Evolutionary conservation across 2,329 filamentous ascomycete species (phyloP).

Genomic region (Penicillium sp.): DNA sequence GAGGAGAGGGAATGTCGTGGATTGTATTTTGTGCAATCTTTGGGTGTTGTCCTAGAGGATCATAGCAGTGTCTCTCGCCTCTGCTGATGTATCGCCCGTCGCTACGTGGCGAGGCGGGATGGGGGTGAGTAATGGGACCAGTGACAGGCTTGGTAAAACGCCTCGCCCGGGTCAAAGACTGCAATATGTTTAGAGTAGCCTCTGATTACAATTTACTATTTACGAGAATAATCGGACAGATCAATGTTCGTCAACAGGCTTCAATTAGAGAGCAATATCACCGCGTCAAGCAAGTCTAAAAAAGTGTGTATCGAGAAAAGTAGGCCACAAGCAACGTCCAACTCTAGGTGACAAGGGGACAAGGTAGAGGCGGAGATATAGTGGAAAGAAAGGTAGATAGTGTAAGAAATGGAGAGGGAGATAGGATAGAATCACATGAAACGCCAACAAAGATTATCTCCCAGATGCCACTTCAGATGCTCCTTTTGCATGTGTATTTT

Average conservation of each 20-base stretch:
- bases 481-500: constrained; percentile 26
- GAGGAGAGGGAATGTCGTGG: no score
- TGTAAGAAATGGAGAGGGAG: constrained; percentile 14
- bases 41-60: no score
- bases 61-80: neutral
- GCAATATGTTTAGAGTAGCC: neutral
- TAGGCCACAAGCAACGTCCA: constrained; percentile 17
- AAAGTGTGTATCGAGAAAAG: constrained; percentile 25
- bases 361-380: constrained; percentile 7
- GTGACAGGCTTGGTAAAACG: neutral
- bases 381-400: constrained; percentile 1
- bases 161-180: neutral
- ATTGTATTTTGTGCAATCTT: no score
- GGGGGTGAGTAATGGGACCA: neutral
- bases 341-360: constrained; percentile 13
- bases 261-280: constrained; percentile 15
- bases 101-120: neutral
- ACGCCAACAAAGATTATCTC: constrained; percentile 36
- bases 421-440: constrained; percentile 29
- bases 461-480: constrained; percentile 38
- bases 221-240: neutral
- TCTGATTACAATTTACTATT: neutral
- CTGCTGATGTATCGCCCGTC: neutral
- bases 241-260: constrained; percentile 5
- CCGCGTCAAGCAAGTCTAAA: constrained; percentile 24